Percentiles rank a stretch among this genome's conserved stretches.
phyloP scores from a whole-genome alignment of 345 rosid genomes.

The Ailanthus altissimus region DNA sequence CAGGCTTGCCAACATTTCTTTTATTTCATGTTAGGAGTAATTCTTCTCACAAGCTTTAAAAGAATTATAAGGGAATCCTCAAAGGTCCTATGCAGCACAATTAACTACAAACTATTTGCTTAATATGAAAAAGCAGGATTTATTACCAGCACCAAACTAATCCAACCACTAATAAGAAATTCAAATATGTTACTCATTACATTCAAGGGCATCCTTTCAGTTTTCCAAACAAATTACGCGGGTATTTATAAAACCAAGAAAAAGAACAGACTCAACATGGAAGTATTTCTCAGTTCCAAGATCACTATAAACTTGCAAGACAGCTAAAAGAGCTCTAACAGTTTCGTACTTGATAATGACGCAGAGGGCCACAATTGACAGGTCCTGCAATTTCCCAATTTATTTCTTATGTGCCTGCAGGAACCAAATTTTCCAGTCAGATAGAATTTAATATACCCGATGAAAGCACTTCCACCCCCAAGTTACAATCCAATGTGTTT shows the following conservation, averaged over 20 bases:
- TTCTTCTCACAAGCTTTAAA: not conserved
- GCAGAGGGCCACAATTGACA: conserved; percentile 56
- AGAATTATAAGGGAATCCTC: not conserved
- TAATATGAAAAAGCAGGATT: not conserved
- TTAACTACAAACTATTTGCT: not conserved
- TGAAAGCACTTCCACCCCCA: conserved; percentile 21
- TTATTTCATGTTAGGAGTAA: not conserved
- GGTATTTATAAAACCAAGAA: not conserved
- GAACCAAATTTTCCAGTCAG: conserved; percentile 74
- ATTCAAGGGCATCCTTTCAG: not conserved
- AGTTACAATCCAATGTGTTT: not conserved
- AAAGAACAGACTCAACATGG: not conserved
- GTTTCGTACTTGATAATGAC: conserved; percentile 67
- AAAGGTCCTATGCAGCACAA: not conserved
- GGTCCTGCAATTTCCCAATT: conserved; percentile 44
- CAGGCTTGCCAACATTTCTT: not conserved
- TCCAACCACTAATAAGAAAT: not conserved
- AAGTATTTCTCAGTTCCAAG: conserved; percentile 9
- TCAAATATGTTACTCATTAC: not conserved
- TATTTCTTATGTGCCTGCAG: conserved; percentile 95
- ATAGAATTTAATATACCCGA: conserved; percentile 29
- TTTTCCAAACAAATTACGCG: not conserved
- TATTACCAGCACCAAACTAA: too few relatives aligned
- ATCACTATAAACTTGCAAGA: conserved; percentile 30
- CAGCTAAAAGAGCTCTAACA: conserved; percentile 28